Evolutionary conservation across 169 alveolate species (phyloP).

Genomic region (Eimeria zaria): DNA sequence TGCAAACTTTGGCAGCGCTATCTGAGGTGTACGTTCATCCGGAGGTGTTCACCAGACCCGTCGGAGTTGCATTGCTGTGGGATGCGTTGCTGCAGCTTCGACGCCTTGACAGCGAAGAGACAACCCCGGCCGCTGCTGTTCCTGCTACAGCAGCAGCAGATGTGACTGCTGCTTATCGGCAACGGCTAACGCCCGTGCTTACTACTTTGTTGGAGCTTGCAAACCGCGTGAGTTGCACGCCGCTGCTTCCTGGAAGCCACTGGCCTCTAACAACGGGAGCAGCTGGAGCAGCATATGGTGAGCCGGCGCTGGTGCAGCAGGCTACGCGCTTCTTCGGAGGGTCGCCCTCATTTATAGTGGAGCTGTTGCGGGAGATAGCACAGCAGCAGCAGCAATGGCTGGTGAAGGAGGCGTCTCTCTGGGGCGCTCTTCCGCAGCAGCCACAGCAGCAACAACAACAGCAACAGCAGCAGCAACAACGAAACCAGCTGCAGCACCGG

Average conservation of each 20-base stretch:
- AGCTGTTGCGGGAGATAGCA: constrained; percentile 45
- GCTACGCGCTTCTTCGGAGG: constrained; percentile 53
- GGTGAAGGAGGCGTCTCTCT: not conserved
- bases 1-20: constrained; percentile 13
- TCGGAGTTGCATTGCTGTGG: constrained; percentile 58
- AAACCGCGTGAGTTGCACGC: no score
- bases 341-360: constrained; percentile 9
- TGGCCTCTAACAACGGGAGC: not conserved
- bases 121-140: not conserved
- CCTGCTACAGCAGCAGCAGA: not conserved
- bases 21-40: constrained; percentile 37
- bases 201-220: constrained; percentile 30
- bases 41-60: constrained; percentile 62
- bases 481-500: not conserved
- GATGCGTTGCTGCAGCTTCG: constrained; percentile 46
- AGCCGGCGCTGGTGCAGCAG: constrained; percentile 30
- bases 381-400: constrained; percentile 55
- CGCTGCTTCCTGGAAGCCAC: not conserved
- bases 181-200: not conserved
- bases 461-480: constrained; percentile 21
- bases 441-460: constrained; percentile 47
- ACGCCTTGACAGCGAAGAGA: not conserved
- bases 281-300: constrained; percentile 11
- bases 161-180: not conserved
- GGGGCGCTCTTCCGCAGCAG: constrained; percentile 20